Base-by-base conservation (phyloP, 208 protist genomes). In the Leishmania turanica region DNA sequence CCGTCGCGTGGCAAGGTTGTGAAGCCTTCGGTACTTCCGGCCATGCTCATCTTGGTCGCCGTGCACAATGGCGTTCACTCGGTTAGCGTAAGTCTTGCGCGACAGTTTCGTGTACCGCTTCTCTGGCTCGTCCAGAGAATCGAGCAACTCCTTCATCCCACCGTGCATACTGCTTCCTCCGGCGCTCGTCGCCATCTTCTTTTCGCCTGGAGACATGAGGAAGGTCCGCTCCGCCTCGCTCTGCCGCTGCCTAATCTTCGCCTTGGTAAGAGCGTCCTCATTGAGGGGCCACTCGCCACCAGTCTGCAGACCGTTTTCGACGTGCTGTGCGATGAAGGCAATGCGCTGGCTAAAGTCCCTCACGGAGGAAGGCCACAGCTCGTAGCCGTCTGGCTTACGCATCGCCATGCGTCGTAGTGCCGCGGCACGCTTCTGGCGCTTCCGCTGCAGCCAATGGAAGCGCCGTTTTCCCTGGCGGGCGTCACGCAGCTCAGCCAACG, bases 11-110 rank as follows among this genome's bases (percentile, higher is more conserved):
- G 89, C 73, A 5, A 87, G 78, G 17, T 66, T 45, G 66, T 90
- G 71, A 83, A 97, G 89, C 58, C 86, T 90, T 9, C 91, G 83
- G 83, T 94, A 95, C 64, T 92, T 92, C 6, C 92, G 87, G 15
- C 95, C 95, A 78, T 95, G 89, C 70, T 95, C 92, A 78, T 98
- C 92, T 75, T 97, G 95, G 66, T 96, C 93, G 37, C 95, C 95
- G 71, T 96, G 92, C 21, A 94, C 88, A 74, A 98, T 87, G 37
- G 93, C 95, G 71, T 96, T 97, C 53, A 96, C 93, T 42, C 95
- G 91, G 77, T 98, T 95, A 1, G 93, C 93, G 78, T 95, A 98
- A 7, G 83, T 82, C 73, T 97, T 95, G 19, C 92, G 87, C 0
- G 95, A 98, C 24, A 98, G 79, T 47, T 89, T 85, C 83, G 93